These are phyloP conservation scores for Cucurbita maxima DNA, from an alignment of 306 rosid genomes.

Conservation along the genomic window DNA sequence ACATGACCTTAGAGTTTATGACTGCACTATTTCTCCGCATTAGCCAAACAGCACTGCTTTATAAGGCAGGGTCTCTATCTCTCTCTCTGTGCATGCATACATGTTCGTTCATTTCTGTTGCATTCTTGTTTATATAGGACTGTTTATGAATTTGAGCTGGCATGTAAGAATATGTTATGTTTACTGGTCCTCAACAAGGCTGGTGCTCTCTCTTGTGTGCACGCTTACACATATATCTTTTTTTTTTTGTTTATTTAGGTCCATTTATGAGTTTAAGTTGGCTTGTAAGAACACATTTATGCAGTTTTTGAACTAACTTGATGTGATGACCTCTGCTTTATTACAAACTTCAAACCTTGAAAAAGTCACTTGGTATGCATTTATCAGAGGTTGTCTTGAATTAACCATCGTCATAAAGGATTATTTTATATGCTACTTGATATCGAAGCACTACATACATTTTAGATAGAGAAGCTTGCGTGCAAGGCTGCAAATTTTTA, in stretches of 20 bases:
- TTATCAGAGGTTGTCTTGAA: background rate
- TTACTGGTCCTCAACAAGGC: background rate
- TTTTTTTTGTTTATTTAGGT: background rate
- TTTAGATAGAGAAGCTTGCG: background rate
- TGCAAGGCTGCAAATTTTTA: background rate
- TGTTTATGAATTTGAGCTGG: background rate
- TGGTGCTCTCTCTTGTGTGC: background rate
- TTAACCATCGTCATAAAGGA: background rate
- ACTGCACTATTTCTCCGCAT: conserved; percentile 77
- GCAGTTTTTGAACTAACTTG: background rate
- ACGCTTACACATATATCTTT: background rate
- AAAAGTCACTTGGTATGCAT: background rate
- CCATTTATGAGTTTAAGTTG: background rate
- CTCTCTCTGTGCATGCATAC: background rate
- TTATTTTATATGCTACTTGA: background rate
- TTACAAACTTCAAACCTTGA: background rate
- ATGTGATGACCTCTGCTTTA: background rate
- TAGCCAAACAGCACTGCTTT: conserved; percentile 78
- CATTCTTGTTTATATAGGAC: background rate
- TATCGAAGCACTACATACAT: background rate
- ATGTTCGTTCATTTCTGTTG: background rate
- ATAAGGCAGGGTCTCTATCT: conserved; percentile 43
- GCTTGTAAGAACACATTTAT: background rate
- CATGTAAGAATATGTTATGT: background rate
- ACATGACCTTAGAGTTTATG: conserved; percentile 78